A percentile compares a stretch with the other conserved stretches of the same genome.
These are phyloP conservation scores for Penicillium atrosanguineum DNA, from an alignment of 495 filamentous ascomycete species.

Conservation along the genomic window DNA sequence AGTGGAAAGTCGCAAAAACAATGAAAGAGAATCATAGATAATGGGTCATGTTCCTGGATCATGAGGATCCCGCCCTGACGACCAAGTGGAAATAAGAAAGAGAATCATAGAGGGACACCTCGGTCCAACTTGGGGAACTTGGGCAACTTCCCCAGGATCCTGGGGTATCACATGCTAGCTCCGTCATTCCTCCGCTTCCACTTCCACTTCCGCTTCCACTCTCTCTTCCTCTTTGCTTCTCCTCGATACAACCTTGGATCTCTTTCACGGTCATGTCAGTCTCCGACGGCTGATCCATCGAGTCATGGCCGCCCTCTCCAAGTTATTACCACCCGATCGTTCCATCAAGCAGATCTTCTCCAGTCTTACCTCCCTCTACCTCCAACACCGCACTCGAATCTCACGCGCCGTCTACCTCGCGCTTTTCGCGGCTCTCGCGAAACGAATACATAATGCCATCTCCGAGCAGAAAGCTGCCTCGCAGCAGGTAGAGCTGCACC, in stretches of 20 bases:
- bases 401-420: constrained; percentile 89
- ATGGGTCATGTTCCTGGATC: too few species aligned
- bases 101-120: constrained; percentile 4
- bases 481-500: constrained; percentile 63
- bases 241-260: not conserved
- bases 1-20: too few species aligned
- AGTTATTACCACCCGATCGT: constrained; percentile 65
- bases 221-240: not conserved
- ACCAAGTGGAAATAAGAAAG: not conserved
- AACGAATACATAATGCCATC: constrained; percentile 88
- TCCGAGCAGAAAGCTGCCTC: constrained; percentile 90
- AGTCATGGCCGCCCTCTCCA: constrained; percentile 78
- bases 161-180: constrained; percentile 33
- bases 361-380: constrained; percentile 72
- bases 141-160: constrained; percentile 23
- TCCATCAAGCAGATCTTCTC: constrained; percentile 72
- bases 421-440: constrained; percentile 82
- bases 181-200: constrained; percentile 10
- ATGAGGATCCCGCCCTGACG: too few species aligned
- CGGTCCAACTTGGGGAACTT: constrained; percentile 7
- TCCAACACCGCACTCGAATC: constrained; percentile 81
- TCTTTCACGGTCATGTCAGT: constrained; percentile 28
- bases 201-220: constrained; percentile 3
- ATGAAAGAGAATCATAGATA: too few species aligned
- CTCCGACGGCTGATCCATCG: constrained; percentile 28